Evolutionary conservation across 139 green algal species (phyloP).

Genomic region (Chlamydomonas incerta): DNA sequence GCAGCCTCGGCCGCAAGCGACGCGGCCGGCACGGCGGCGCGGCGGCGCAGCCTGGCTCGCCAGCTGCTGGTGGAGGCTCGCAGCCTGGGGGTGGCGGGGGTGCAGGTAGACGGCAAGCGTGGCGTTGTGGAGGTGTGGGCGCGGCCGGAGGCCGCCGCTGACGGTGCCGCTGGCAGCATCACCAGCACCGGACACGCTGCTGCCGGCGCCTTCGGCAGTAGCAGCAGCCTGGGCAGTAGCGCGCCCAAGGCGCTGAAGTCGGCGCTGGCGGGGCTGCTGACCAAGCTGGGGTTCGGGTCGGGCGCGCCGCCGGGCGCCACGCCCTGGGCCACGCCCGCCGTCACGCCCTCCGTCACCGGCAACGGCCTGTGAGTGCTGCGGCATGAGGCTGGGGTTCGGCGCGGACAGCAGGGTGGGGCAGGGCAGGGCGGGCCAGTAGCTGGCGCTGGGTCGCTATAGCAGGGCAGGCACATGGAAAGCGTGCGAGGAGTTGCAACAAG

Average conservation of each 20-base stretch:
- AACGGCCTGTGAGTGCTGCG: constrained; percentile 19
- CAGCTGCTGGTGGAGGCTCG: constrained; percentile 25
- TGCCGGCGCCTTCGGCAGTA: not conserved
- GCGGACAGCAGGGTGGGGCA: too few species aligned
- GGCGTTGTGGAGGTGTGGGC: constrained; percentile 36
- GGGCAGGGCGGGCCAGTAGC: too few species aligned
- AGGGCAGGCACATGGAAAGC: too few species aligned
- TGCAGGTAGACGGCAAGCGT: constrained; percentile 33
- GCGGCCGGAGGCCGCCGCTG: not conserved
- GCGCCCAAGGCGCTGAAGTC: not conserved
- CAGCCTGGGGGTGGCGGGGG: constrained; percentile 21
- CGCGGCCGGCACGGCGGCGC: not conserved
- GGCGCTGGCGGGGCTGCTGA: not conserved
- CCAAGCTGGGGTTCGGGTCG: not conserved
- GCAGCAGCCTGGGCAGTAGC: not conserved
- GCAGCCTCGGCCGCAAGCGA: not conserved
- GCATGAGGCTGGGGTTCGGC: too few species aligned
- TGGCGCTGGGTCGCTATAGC: too few species aligned
- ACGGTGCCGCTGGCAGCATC: not conserved
- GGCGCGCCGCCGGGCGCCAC: not conserved
- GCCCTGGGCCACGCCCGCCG: not conserved
- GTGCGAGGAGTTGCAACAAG: too few species aligned
- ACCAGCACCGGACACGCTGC: too few species aligned
- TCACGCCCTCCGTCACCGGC: not conserved
- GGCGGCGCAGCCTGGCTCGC: constrained; percentile 4